These are phyloP conservation scores for Trametes cinnabarina DNA, from an alignment of 768 basidiomycete species.

Conservation along the genomic window DNA sequence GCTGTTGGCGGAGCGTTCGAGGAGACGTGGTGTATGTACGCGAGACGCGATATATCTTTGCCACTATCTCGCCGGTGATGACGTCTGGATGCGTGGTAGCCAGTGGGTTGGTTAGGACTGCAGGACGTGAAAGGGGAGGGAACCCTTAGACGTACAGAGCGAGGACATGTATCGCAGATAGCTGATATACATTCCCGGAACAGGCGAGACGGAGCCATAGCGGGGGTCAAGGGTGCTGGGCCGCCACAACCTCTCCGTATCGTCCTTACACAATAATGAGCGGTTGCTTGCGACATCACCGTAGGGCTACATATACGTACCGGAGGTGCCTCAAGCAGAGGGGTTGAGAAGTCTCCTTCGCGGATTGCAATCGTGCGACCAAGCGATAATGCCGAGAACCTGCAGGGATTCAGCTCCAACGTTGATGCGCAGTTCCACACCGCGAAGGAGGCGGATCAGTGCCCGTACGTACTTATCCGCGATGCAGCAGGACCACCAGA, in stretches of 20 bases:
- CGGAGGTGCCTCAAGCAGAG: slow-evolving; percentile 53
- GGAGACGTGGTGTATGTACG: slow-evolving; percentile 41
- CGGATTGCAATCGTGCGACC: slow-evolving; percentile 68
- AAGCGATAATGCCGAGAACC: slow-evolving; percentile 46
- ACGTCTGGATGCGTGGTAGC: slow-evolving; percentile 46
- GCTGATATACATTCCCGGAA: slow-evolving; percentile 46
- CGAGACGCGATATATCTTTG: slow-evolving; percentile 70
- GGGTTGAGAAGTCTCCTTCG: slow-evolving; percentile 69
- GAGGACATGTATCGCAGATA: slow-evolving; percentile 54
- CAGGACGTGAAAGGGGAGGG: neutral
- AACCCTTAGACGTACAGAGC: slow-evolving; percentile 49
- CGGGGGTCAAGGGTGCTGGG: slow-evolving; percentile 37
- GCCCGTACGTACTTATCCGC: slow-evolving; percentile 66
- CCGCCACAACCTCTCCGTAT: slow-evolving; percentile 54
- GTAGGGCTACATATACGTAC: too few species aligned
- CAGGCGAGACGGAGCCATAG: slow-evolving; percentile 39
- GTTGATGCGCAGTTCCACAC: neutral
- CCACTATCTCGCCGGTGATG: slow-evolving; percentile 64
- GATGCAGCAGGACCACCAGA: slow-evolving; percentile 79
- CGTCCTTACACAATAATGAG: slow-evolving; percentile 40
- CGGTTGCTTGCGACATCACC: too few species aligned
- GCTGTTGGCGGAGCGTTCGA: slow-evolving; percentile 45
- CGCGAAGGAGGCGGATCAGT: slow-evolving; percentile 2
- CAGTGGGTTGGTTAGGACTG: neutral
- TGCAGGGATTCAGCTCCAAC: slow-evolving; percentile 53